phyloP scores from a whole-genome alignment of 1,284 basidiomycete species.

The Leucoagaricus sp. region DNA sequence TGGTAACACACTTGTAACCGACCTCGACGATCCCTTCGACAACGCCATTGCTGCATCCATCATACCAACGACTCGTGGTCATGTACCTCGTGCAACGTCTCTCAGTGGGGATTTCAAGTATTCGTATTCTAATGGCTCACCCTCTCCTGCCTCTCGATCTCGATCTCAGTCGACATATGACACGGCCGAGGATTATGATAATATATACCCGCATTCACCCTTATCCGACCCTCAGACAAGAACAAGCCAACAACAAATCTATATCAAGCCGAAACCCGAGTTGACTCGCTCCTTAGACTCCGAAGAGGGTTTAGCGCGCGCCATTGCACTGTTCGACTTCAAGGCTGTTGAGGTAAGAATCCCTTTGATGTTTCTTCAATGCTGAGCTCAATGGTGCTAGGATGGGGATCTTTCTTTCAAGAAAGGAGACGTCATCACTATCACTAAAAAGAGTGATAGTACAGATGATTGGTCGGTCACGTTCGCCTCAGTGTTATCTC shows the following conservation, averaged over 20 bases:
- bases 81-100: constrained; percentile 2
- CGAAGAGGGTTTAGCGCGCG: constrained; percentile 67
- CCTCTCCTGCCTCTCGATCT: not conserved
- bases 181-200: not conserved
- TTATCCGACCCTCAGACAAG: not conserved
- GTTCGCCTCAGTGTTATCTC: too few relatives aligned
- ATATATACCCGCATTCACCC: not conserved
- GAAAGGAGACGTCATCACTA: constrained; percentile 81
- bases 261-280: constrained; percentile 51
- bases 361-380: not conserved
- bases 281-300: constrained; percentile 47
- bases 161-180: constrained; percentile 8
- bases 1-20: constrained; percentile 5
- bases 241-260: not conserved
- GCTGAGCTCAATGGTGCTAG: constrained; percentile 34
- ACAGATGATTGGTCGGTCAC: constrained; percentile 77
- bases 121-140: not conserved
- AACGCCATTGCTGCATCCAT: not conserved
- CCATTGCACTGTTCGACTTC: constrained; percentile 82
- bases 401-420: constrained; percentile 80
- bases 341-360: constrained; percentile 62
- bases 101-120: not conserved
- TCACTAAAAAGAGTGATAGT: constrained; percentile 75
- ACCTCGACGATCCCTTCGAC: constrained; percentile 16
- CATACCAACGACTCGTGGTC: not conserved